phyloP scores from a whole-genome alignment of 202 grass and related monocot species.

The Thinopyrum obtusiflorum region DNA sequence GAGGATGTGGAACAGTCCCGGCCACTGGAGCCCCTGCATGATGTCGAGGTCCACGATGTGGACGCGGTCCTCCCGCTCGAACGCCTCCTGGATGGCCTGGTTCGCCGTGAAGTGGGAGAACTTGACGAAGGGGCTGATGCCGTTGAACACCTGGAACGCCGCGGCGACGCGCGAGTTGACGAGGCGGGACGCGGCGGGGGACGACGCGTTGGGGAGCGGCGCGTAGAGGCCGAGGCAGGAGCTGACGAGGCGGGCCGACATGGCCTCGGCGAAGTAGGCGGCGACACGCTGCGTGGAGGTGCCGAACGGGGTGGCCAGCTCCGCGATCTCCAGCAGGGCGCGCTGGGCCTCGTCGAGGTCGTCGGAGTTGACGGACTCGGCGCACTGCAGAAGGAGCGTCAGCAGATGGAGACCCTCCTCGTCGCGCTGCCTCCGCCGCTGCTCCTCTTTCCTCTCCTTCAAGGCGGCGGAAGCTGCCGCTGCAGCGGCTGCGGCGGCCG shows the following conservation, averaged over 20 bases:
- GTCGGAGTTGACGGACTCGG: conserved; percentile 71
- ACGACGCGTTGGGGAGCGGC: conserved; percentile 44
- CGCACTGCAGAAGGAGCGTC: conserved; percentile 83
- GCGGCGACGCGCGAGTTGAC: conserved; percentile 45
- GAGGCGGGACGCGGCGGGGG: conserved; percentile 38
- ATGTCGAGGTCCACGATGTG: conserved; percentile 99
- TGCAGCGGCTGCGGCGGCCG: neutral
- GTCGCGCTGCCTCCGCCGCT: conserved; percentile 69
- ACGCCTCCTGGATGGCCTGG: conserved; percentile 97
- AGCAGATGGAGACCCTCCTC: conserved; percentile 78
- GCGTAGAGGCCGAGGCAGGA: conserved; percentile 84
- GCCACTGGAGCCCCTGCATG: conserved; percentile 97
- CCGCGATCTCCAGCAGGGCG: conserved; percentile 68
- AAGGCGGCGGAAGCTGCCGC: conserved; percentile 7
- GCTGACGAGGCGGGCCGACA: conserved; percentile 79
- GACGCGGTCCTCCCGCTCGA: conserved; percentile 92
- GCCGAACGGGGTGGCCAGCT: conserved; percentile 85
- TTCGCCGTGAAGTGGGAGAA: conserved; percentile 98
- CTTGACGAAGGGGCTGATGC: conserved; percentile 94
- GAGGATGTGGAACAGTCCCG: conserved; percentile 95
- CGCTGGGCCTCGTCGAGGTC: conserved; percentile 73
- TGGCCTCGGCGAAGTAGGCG: conserved; percentile 90
- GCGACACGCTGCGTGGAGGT: conserved; percentile 87
- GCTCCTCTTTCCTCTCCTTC: conserved; percentile 61
- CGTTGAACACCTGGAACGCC: conserved; percentile 97